Conservation (phyloP, 2,329 filamentous ascomycete genomes). For the Paracamarosporium sp. region DNA sequence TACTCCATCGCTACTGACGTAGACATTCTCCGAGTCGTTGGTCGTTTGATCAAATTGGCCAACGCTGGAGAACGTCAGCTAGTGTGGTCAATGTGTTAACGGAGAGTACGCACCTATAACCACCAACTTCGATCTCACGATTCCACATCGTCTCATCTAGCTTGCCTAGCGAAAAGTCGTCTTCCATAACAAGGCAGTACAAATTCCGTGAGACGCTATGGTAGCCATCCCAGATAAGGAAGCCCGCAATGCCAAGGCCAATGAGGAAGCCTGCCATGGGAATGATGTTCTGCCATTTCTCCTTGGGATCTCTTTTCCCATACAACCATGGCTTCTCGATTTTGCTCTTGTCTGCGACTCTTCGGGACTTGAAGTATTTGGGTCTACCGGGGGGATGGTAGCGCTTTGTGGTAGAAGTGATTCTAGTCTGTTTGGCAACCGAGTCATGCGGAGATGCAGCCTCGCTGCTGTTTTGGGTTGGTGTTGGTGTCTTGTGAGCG, state of each 20-base stretch:
- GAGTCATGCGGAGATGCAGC: background rate
- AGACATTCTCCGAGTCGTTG: constrained; percentile 74
- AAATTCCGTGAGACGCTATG: constrained; percentile 75
- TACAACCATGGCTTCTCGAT: constrained; percentile 78
- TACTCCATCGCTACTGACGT: constrained; percentile 66
- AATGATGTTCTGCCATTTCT: constrained; percentile 87
- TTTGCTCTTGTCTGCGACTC: constrained; percentile 71
- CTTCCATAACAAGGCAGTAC: constrained; percentile 72
- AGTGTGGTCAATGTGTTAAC: background rate
- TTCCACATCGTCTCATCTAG: constrained; percentile 71
- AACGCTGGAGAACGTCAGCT: constrained; percentile 63
- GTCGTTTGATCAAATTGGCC: constrained; percentile 84
- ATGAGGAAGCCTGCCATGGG: constrained; percentile 74
- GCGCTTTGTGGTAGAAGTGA: background rate
- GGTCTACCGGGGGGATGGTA: background rate
- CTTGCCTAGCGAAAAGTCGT: constrained; percentile 65
- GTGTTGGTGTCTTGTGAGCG: background rate
- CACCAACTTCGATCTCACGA: constrained; percentile 76
- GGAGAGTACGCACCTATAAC: constrained; percentile 70
- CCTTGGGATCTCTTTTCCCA: constrained; percentile 71
- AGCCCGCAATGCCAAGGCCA: constrained; percentile 71
- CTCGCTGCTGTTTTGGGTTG: background rate
- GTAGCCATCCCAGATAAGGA: constrained; percentile 79
- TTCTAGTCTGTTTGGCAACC: background rate
- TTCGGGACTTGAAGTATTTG: constrained; percentile 69